Base-by-base conservation (phyloP, 495 filamentous ascomycete species). In the Lophium mytilinum region DNA sequence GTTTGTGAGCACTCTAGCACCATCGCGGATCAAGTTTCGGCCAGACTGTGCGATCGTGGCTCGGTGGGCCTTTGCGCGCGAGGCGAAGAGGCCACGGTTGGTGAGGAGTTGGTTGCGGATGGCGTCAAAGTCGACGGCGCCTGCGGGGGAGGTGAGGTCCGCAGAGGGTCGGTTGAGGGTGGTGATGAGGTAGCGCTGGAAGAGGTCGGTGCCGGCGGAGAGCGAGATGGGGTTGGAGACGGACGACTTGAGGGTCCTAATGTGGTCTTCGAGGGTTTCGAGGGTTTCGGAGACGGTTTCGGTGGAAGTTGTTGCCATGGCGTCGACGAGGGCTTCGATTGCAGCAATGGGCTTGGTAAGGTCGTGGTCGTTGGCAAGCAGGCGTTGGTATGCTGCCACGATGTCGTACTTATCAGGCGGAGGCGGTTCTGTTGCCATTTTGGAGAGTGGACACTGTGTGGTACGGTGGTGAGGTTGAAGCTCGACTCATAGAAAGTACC, bases 301-400 rank as follows among this genome's bases (percentile, higher is more conserved):
- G 7, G 88, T 85, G 47, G 83, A 80, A 9, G 82, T 86, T 48
- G 83, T 80, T 68, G 83, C 82, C 56, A 96, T 83, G 56, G 89
- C 83, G 63, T 87, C 79, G 60, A 95, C 91, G 47, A 96, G 80
- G 37, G 93, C 83, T 73, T 96, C 90, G 69, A 98, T 96, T 52
- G 93, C 91, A 1, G 92, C 93, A 50, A 98, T 85, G 48, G 92
- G 89, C 88, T 95, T 95, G 24, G 90, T 95, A 40, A 96, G 80
- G 30, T 93, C 87, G 12, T 85, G 82, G 71, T 96, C 90, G 45
- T 75, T 74, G 63, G 66, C 66, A 50, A 84, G 79, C 52, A 85
- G 72, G 50, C 74, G 65, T 72, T 77, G 76, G 75, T 85, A 85
- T 41, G 78, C 79, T 43, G 73, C 68, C 66, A 83, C 78, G 58